phyloP scores from a whole-genome alignment of 2,329 filamentous ascomycete genomes.

The Colletotrichum orbiculare region DNA sequence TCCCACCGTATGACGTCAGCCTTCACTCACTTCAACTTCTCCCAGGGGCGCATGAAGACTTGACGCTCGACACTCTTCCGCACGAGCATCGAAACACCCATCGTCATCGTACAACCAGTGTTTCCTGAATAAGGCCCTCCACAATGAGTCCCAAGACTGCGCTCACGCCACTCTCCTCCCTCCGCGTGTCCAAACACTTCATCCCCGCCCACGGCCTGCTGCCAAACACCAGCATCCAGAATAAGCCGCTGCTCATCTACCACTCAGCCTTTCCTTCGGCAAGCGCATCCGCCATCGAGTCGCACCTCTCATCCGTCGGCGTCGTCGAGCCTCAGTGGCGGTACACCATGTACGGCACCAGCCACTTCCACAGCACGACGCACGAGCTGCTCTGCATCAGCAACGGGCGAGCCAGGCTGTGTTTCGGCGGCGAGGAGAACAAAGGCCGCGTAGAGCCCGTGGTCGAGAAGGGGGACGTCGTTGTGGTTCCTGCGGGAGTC shows the following conservation, averaged over 20 bases:
- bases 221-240: constrained; percentile 73
- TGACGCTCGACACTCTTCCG: too few relatives aligned
- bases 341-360: constrained; percentile 74
- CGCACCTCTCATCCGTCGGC: constrained; percentile 62
- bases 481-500: constrained; percentile 74
- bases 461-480: constrained; percentile 69
- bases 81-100: too few relatives aligned
- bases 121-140: not conserved
- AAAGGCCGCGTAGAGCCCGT: constrained; percentile 64
- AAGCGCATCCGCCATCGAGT: constrained; percentile 63
- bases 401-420: constrained; percentile 67
- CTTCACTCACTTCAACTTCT: not conserved
- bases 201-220: constrained; percentile 68
- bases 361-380: constrained; percentile 75
- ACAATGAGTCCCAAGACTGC: constrained; percentile 4
- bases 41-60: not conserved
- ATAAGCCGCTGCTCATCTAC: constrained; percentile 74
- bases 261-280: constrained; percentile 64
- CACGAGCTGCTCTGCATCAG: constrained; percentile 75
- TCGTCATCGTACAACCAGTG: too few relatives aligned
- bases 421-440: constrained; percentile 75
- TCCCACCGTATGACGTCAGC: constrained; percentile 4
- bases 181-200: constrained; percentile 66
- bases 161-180: constrained; percentile 53
- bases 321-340: constrained; percentile 74